Evolutionary conservation across 1,284 basidiomycete species (phyloP), one percentile per base, ranked within the genome.

Genomic region (Thelephora terrestris): DNA sequence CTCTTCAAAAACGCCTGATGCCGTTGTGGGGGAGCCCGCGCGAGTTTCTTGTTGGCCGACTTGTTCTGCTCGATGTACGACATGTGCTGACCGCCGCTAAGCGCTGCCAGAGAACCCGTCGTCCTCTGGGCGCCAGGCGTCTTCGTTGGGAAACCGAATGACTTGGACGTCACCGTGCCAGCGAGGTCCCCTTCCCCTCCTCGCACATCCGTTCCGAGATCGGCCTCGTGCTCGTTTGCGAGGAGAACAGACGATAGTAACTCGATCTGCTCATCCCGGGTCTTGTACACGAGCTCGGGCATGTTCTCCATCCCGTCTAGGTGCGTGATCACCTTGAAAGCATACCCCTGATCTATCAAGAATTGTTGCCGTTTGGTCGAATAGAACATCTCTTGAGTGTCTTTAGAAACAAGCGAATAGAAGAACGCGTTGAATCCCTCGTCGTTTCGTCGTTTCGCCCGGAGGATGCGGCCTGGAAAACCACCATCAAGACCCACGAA

Each of bases 361-460:
- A 99, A 99, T 60, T 98, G 93, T 64, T 99, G 96, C 18, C 96
- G 82, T 69, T 99, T 99, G 12, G 96, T 97, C 61, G 91, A 95
- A 74, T 98, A 99, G 69, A 86, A 99, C 92, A 99, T 99, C 69
- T 99, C 96, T 61, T 96, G 91, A 0, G 96, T 99, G 69, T 99
- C 95, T 65, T 96, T 97, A 35, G 92, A 96, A 39, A 99, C 96
- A 25, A 99, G 79, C 29, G 93, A 97, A 68, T 99, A 99, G 71
- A 99, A 99, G 70, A 99, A 99, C 12, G 96, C 96, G 58, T 99
- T 99, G 73, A 99, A 99, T 1, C 96, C 96, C 66, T 99, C 96
- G 62, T 99, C 96, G 63, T 99, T 99, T 56, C 96, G 78, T 48
- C 96, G 79, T 68, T 99, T 99, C 7, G 96, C 96, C 52, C 96